Base-by-base conservation (phyloP, 768 basidiomycete genomes). In the Myochromella boudieri region DNA sequence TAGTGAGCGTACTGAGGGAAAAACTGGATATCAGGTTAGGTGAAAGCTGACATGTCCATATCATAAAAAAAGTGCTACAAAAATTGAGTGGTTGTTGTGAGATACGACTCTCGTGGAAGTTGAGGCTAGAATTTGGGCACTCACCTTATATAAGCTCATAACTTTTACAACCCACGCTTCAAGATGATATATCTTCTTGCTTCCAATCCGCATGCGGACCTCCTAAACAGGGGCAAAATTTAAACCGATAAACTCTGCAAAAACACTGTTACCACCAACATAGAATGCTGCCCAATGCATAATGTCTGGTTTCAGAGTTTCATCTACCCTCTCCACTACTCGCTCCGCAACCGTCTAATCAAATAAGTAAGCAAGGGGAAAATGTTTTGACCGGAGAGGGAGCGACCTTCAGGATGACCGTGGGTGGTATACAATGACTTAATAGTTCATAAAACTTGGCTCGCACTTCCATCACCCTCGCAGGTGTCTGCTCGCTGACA, bases 201-300 rank as follows among this genome's bases (percentile, higher is more conserved):
- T 78, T 4, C 95, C 95, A 44, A 85, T 74, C n/a, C 92, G 82
- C 90, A 98, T 91, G n/a, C 97, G 85, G 28, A 89, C 79, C 70
- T 99, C 95, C 92, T 97, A 56, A 18, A 21, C 11, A 12, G 29
- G 14, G 28, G 18, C 32, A 28, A 38, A n/a, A 3, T 17, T 25
- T 10, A 21, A 43, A 22, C 38, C 8, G 21, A 24, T 12, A 15
- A 25, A 15, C 5, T 14, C 33, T 6, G 18, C 18, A 6, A 34
- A 42, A 42, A 34, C 4, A 28, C 36, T 18, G 8, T 12, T 17
- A 32, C 21, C 15, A 18, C 89, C 51, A 60, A 93, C 93, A 64
- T 97, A 97, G 62, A 95, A 87, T 18, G 97, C 93, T 3, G 95
- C 92, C 95, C 95, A 98, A 61, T 97, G 93, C 76, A 97, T 90